phyloP scores from a whole-genome alignment of 768 basidiomycete species.

The Calocybe cyanea region DNA sequence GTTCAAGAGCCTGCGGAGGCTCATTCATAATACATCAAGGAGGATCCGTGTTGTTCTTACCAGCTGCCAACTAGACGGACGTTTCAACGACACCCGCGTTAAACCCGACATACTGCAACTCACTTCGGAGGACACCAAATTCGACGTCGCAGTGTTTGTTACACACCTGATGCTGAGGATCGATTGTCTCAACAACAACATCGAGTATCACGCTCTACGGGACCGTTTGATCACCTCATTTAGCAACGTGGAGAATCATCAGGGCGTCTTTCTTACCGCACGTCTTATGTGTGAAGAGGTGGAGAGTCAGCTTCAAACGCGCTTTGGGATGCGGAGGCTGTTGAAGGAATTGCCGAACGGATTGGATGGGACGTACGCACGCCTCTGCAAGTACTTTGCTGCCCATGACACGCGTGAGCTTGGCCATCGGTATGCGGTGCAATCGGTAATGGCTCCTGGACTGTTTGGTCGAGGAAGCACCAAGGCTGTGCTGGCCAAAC shows the following conservation, averaged over 20 bases:
- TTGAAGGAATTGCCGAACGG: constrained; percentile 6
- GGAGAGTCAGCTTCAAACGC: not conserved
- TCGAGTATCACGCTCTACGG: not conserved
- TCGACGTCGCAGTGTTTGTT: constrained; percentile 1
- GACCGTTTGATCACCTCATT: not conserved
- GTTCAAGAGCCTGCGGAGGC: not conserved
- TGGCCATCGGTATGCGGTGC: too few species aligned
- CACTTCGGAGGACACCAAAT: constrained; percentile 1
- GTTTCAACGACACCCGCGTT: not conserved
- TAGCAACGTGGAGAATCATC: constrained; percentile 5
- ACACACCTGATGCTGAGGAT: not conserved
- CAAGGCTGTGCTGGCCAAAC: too few species aligned
- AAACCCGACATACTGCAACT: constrained; percentile 1
- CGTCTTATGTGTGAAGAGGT: constrained; percentile 3
- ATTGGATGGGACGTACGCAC: constrained; percentile 3
- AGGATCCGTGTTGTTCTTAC: not conserved
- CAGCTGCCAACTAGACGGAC: constrained; percentile 1
- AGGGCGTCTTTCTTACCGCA: not conserved
- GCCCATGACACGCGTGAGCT: too few species aligned
- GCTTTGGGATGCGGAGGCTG: constrained; percentile 2
- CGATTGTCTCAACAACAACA: constrained; percentile 1
- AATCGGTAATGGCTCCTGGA: too few species aligned
- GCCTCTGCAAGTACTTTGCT: constrained; percentile 1
- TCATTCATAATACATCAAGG: not conserved
- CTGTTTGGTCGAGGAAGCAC: too few species aligned